Evolutionary conservation across 2,329 filamentous ascomycete species (phyloP).

Genomic region (Penicillium sp.): DNA sequence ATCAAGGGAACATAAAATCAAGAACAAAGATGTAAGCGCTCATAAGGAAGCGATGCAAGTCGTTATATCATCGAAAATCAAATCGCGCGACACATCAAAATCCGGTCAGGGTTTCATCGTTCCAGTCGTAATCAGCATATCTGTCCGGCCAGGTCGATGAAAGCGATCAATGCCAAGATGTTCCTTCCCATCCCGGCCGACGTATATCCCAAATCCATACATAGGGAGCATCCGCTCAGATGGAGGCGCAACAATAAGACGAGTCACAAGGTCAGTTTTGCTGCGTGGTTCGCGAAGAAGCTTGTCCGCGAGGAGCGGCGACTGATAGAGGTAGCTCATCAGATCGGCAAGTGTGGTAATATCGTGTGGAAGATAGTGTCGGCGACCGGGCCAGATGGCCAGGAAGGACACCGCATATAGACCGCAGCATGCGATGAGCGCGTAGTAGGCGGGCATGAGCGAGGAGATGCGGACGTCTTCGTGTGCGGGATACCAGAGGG

Average conservation of each 20-base stretch:
- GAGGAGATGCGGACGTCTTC: conserved; percentile 64
- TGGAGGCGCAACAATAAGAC: conserved; percentile 60
- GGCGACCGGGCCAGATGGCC: conserved; percentile 62
- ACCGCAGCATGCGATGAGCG: conserved; percentile 70
- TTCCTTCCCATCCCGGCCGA: conserved; percentile 61
- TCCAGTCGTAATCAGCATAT: conserved; percentile 47
- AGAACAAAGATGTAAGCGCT: conserved; percentile 2
- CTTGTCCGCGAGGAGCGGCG: conserved; percentile 70
- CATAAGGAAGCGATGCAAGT: conserved; percentile 1
- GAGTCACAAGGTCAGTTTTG: conserved; percentile 68
- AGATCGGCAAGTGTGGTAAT: conserved; percentile 74
- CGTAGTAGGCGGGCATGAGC: conserved; percentile 71
- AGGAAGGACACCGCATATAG: conserved; percentile 69
- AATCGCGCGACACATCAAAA: too few relatives aligned
- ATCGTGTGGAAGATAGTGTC: conserved; percentile 69
- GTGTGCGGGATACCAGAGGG: conserved; percentile 55
- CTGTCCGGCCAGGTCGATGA: conserved; percentile 43
- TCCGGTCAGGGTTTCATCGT: conserved; percentile 25
- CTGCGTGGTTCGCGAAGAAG: conserved; percentile 69
- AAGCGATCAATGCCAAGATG: conserved; percentile 63
- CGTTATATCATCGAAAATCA: not conserved
- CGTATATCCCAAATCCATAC: conserved; percentile 61
- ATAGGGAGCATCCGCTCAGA: conserved; percentile 42
- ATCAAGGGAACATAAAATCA: not conserved
- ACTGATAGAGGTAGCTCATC: conserved; percentile 74